Conservation (phyloP, 2,329 filamentous ascomycete species). For the Lachnellula arida region DNA sequence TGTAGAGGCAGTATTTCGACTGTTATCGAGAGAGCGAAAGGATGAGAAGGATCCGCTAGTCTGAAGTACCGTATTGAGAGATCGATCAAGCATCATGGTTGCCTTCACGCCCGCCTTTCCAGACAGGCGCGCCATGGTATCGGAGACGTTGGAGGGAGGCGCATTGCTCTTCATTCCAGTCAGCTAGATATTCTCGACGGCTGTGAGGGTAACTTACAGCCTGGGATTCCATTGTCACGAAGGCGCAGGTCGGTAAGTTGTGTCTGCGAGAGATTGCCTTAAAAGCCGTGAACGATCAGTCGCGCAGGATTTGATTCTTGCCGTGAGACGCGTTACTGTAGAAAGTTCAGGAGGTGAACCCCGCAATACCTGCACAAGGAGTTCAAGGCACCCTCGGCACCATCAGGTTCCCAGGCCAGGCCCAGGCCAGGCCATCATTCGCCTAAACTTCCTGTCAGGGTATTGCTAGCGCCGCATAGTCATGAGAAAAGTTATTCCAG, state of each 20-base stretch:
- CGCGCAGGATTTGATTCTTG: too few species aligned
- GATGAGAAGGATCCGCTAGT: conserved; percentile 57
- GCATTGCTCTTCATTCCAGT: not conserved
- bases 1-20: conserved; percentile 9
- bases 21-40: conserved; percentile 34
- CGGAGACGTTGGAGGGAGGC: conserved; percentile 10
- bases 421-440: not conserved
- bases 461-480: not conserved
- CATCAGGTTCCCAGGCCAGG: not conserved
- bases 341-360: not conserved
- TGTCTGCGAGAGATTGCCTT: not conserved
- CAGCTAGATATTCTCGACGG: not conserved
- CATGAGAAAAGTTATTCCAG: not conserved
- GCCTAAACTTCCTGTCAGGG: not conserved
- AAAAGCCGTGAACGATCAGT: too few species aligned
- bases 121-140: conserved; percentile 44
- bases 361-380: too few species aligned
- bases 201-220: not conserved
- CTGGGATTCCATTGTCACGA: not conserved
- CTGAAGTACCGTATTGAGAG: conserved; percentile 68
- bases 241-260: not conserved
- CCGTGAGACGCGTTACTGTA: not conserved
- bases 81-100: conserved; percentile 68
- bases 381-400: too few species aligned
- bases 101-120: conserved; percentile 77